Evolutionary conservation across 2,329 filamentous ascomycete species (phyloP), one percentile per base, ranked within the genome.

Genomic region (Calonectria honghensis): DNA sequence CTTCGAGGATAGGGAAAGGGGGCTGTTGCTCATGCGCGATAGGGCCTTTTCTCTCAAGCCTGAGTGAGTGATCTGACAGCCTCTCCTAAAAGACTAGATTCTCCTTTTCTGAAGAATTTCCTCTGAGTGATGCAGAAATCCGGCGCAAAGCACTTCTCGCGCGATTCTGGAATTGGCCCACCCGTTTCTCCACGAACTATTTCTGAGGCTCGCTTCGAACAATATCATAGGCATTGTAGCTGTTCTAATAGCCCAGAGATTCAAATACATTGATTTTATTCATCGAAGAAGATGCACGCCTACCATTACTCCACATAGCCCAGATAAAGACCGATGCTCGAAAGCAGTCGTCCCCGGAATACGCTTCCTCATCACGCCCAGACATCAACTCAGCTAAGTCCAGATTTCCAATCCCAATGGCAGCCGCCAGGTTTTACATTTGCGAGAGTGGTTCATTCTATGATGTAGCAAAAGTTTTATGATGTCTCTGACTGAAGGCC

Each of bases 261-360:
- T 84, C 82, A 64, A 83, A 84, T 11, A 84, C 72, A 4, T 78
- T 75, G 29, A 84, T 84, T 50, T 77, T 82, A n/a, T 84, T 78
- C 59, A 77, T 81, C 57, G 81, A 54, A 6, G 79, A 78, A 10
- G 79, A 79, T n/a, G 64, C n/a, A 1, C 50, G 29, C 32, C 76
- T 75, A 45, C 75, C 63, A 2, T 70, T 73, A 13, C 52, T 68
- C 20, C 68, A 68, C 11, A 68, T 74, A 11, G 20, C 32, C 20
- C 51, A 29, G 9, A 66, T 64, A 27, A 73, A 69, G 31, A 51
- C 63, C 6, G 75, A 72, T 27, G 35, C 31, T 11, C 45, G 54
- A 9, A 45, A n/a, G 14, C 48, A 14, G 9, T n/a, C 5, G 0
- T 50, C 71, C 24, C 50, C 68, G n/a, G 20, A 24, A 45, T 39